Base-by-base conservation (phyloP, 345 rosid species). In the Linum trigynum region DNA sequence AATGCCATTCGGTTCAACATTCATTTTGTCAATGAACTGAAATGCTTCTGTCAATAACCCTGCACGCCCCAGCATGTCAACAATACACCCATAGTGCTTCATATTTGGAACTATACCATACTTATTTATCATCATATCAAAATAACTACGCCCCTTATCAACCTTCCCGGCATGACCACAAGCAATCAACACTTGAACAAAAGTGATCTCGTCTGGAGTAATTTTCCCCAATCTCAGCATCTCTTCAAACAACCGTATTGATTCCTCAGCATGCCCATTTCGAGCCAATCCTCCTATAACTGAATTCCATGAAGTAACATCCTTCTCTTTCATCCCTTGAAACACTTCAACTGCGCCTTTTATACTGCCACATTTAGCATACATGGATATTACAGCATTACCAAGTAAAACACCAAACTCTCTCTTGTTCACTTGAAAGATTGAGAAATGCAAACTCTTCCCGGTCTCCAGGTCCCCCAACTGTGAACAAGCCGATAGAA, bases 51-150 rank as follows among this genome's bases (percentile, higher is more conserved):
- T 59, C 73, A 87, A 74, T 17, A 76, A 72, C 74, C 87, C 89
- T 60, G 89, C 84, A 66, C 87, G 80, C 11, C 87, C 86, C 62
- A 86, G 64, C 81, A 86, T 63, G 65, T 86, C 92, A 59, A 84
- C 85, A 89, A 86, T 81, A 71, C 92, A 86, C 50, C 89, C 91
- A 53, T 78, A 83, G 61, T 87, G 95, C 75, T 73, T 86, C 59
- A 81, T 78, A 71, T 84, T 84, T 65, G 92, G 92, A 58, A 76
- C 80, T 50, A 80, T 78, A 2, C 69, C 56, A 72, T 84, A 84
- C 45, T 10, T 12, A 37, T 81, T 78, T 62, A 16, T 76, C 87
- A 84, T 84, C 59, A 83, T 84, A 39, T 70, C 73, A 72, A 85
- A 85, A 79, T 80, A 83, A 32, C 57, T 51, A 48, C 65, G 82